These are phyloP conservation scores for Rhododendron kiyosumense DNA, from an alignment of 148 eudicot genomes.

Conservation along the genomic window DNA sequence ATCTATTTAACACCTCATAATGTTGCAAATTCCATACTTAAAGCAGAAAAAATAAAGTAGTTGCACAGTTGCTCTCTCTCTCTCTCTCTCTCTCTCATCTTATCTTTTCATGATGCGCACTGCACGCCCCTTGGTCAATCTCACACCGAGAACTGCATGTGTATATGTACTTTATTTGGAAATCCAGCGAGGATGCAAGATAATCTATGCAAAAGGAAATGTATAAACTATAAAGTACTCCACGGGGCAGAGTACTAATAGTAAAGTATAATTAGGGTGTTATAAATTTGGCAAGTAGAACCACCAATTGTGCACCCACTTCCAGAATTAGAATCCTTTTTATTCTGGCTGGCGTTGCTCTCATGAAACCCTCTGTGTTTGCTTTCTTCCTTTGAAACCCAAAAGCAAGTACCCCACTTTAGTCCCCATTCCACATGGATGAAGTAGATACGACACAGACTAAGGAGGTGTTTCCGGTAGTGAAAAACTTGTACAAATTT, in stretches of 20 bases:
- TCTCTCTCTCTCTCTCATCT: too few species aligned
- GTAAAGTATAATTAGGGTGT: not conserved
- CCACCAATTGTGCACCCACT: not conserved
- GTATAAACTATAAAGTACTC: not conserved
- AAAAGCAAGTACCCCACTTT: not conserved
- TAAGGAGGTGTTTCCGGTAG: too few species aligned
- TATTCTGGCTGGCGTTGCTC: too few species aligned
- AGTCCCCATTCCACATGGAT: not conserved
- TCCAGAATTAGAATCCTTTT: not conserved
- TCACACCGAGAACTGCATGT: not conserved
- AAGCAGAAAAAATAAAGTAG: not conserved
- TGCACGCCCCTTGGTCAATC: not conserved
- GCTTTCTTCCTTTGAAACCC: not conserved
- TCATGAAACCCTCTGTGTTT: not conserved
- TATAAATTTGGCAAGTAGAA: not conserved
- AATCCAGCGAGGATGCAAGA: not conserved
- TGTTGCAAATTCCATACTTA: not conserved
- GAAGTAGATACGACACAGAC: not conserved
- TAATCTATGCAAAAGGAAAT: not conserved
- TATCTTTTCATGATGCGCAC: not conserved
- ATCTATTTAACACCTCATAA: not conserved
- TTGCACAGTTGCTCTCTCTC: not conserved
- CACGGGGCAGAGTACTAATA: not conserved
- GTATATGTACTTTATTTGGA: not conserved
- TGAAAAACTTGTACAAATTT: too few species aligned